phyloP scores from a whole-genome alignment of 148 eudicot genomes.

The Rheum nobile region DNA sequence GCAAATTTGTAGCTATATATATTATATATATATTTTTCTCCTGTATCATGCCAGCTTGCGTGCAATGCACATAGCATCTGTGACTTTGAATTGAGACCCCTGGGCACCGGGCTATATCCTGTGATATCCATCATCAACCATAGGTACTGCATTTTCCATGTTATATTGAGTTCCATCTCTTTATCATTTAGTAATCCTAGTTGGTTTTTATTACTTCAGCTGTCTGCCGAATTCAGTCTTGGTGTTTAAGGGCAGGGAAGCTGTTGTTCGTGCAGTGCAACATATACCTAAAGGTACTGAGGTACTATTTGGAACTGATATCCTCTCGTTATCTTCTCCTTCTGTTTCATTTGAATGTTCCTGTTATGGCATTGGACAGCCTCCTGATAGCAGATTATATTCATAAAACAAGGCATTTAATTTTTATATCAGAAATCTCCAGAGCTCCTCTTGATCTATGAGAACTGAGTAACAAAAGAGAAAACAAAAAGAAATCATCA shows the following conservation, averaged over 20 bases:
- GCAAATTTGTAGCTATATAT: neutral
- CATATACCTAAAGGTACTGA: constrained; percentile 82
- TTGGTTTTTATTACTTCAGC: constrained; percentile 32
- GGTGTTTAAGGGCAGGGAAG: constrained; percentile 69
- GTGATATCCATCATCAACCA: constrained; percentile 74
- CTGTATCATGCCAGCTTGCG: constrained; percentile 49
- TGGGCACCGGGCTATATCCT: constrained; percentile 83
- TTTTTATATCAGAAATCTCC: neutral
- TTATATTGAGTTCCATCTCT: neutral
- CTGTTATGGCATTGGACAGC: neutral
- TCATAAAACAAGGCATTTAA: neutral
- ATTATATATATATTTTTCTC: constrained; percentile 13
- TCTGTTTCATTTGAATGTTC: neutral
- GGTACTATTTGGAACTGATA: constrained; percentile 36
- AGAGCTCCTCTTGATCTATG: neutral
- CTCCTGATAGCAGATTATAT: neutral
- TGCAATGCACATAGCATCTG: constrained; percentile 93
- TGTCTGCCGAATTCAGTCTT: constrained; percentile 88
- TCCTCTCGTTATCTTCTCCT: neutral
- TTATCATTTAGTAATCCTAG: neutral
- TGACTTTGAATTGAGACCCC: constrained; percentile 78
- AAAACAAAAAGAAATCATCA: neutral
- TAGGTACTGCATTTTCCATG: constrained; percentile 33
- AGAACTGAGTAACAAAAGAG: neutral
- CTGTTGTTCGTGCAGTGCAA: constrained; percentile 79